These are phyloP conservation scores for Fusarium chlamydosporum DNA, from an alignment of 2,329 filamentous ascomycete species.

Conservation along the genomic window DNA sequence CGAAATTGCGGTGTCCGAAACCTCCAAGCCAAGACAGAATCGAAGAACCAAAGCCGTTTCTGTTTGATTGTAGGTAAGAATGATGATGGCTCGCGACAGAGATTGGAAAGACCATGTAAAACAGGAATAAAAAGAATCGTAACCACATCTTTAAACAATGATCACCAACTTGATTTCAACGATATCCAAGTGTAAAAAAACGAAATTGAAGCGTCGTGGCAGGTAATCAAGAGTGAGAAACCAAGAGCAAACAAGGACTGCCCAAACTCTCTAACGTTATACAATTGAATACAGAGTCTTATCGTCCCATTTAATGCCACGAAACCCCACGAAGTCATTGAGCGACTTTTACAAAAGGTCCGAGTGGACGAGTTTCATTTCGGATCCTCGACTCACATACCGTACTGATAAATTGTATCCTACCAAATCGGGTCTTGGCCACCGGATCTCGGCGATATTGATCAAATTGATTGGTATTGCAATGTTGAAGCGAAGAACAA, in stretches of 20 bases:
- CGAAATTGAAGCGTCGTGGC: background rate
- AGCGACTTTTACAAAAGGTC: too few relatives aligned
- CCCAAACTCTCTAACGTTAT: background rate
- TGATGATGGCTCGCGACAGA: slow-evolving; percentile 75
- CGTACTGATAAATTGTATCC: too few relatives aligned
- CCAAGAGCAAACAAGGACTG: background rate
- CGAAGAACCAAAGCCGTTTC: slow-evolving; percentile 40
- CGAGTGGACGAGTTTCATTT: background rate
- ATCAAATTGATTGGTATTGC: background rate
- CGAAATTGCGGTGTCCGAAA: slow-evolving; percentile 27
- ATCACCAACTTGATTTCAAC: background rate
- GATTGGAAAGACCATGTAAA: slow-evolving; percentile 63
- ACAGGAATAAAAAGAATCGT: background rate
- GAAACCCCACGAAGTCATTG: too few relatives aligned
- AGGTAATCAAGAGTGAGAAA: background rate
- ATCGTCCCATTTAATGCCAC: too few relatives aligned
- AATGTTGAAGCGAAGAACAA: background rate
- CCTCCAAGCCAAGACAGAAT: slow-evolving; percentile 41
- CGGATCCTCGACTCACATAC: background rate
- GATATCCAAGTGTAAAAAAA: background rate
- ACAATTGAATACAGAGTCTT: too few relatives aligned
- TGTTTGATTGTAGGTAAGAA: slow-evolving; percentile 70
- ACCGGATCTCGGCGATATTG: background rate
- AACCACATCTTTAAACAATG: background rate
- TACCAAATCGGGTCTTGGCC: background rate